Evolutionary conservation across 495 filamentous ascomycete genomes (phyloP).

Genomic region (Penicillium egyptiacum): DNA sequence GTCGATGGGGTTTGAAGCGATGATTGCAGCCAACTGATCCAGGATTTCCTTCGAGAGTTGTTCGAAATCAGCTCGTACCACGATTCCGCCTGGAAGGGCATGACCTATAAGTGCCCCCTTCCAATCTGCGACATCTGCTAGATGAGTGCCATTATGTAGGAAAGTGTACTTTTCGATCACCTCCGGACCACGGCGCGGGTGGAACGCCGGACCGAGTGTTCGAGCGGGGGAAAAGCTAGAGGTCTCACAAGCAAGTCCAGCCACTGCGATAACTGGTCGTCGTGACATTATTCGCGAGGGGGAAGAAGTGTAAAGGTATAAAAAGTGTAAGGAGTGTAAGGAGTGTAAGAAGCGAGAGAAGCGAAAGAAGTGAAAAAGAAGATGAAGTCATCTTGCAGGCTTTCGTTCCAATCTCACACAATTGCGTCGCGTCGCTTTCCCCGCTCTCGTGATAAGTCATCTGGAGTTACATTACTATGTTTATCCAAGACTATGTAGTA

Average conservation of each 20-base stretch:
- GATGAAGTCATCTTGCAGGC: no score
- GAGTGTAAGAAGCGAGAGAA: not conserved
- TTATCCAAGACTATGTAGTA: no score
- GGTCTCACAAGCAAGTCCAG: conserved; percentile 57
- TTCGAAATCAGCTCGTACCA: conserved; percentile 49
- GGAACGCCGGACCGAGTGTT: conserved; percentile 52
- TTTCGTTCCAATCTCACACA: no score
- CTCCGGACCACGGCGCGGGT: conserved; percentile 48
- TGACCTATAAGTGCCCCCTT: conserved; percentile 54
- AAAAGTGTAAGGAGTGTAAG: not conserved
- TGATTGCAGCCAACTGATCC: conserved; percentile 38
- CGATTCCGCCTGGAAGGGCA: conserved; percentile 54
- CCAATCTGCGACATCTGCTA: conserved; percentile 49
- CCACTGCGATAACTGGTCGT: conserved; percentile 52
- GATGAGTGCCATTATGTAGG: conserved; percentile 38
- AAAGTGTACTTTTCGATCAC: conserved; percentile 51
- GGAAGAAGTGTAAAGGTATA: not conserved
- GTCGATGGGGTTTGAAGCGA: conserved; percentile 33
- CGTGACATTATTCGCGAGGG: not conserved
- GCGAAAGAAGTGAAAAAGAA: no score
- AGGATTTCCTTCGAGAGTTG: conserved; percentile 51
- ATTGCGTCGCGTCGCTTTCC: no score
- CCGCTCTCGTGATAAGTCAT: no score
- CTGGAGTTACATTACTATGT: no score
- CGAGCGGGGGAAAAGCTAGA: conserved; percentile 56